Base-by-base conservation (phyloP, 208 protist genomes). In the Acanthamoeba triangularis region DNA sequence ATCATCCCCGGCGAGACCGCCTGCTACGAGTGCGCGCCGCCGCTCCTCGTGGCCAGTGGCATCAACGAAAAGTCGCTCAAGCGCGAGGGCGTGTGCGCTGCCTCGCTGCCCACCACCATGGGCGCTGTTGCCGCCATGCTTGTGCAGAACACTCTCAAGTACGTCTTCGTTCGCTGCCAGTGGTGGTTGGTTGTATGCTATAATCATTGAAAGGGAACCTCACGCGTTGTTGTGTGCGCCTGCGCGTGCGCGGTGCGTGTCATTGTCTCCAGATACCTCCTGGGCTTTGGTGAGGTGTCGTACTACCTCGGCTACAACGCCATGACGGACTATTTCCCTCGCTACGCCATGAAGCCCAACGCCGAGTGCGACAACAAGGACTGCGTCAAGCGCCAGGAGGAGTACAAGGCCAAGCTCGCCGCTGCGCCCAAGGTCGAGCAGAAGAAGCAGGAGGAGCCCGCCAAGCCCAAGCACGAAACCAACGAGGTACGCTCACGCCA, bases 51-150 rank as follows among this genome's bases (percentile, higher is more conserved):
- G 35, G 98, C 99, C 20, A 98, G 97, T 59, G 99, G 98, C 33
- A 97, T 97, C n/a, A 97, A 98, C 93, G 98, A 98, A 94, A 94
- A 85, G 41, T 98, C 96, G 2, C 94, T 99, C 78, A 99, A 99
- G 54, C 97, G 98, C n/a, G 99, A 99, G 88, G 99, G 99, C 95
- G 99, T 99, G 18, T 99, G 99, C 96, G 99, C 99, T 18, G 99
- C 99, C 18, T 99, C 99, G 18, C 97, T 99, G 30, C 99, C 99
- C 5, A 99, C 99, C 25, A 99, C 99, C 8, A 99, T 99, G 99
- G 98, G 98, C 95, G 99, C 99, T 72, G 97, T 99, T 33, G 99
- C 99, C 16, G 99, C 99, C 56, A 98, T 99, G 87, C 97, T 99
- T 0, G 98, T 99, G 65, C 99, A 99, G 96, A 99, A 99, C 96